These are phyloP conservation scores for Ustilago hordei DNA, from an alignment of 1,284 basidiomycete species.

Conservation along the genomic window DNA sequence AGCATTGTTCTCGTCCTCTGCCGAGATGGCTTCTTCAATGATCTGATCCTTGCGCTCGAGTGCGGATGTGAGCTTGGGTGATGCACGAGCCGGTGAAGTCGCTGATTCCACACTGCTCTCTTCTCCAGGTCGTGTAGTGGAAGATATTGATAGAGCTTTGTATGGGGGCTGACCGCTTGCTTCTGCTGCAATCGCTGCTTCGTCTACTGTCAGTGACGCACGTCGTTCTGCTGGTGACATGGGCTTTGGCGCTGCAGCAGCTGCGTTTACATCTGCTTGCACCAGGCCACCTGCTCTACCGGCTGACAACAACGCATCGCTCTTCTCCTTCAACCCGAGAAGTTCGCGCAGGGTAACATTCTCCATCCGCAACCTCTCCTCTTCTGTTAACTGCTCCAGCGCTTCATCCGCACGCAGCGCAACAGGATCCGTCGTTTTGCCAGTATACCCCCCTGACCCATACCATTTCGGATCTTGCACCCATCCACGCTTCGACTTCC, in stretches of 20 bases:
- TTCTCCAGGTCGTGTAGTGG: constrained; percentile 37
- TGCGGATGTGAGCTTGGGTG: constrained; percentile 29
- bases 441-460: constrained; percentile 64
- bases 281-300: background rate
- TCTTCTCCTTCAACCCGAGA: constrained; percentile 54
- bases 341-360: constrained; percentile 65
- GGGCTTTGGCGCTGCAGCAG: constrained; percentile 11
- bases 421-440: constrained; percentile 53
- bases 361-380: constrained; percentile 62
- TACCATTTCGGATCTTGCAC: constrained; percentile 57
- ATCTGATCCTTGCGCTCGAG: constrained; percentile 47
- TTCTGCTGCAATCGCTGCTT: constrained; percentile 49
- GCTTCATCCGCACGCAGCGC: constrained; percentile 50
- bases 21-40: constrained; percentile 52
- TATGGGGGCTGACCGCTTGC: constrained; percentile 45
- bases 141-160: constrained; percentile 39
- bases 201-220: constrained; percentile 45
- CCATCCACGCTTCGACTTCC: constrained; percentile 40
- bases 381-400: constrained; percentile 59
- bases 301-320: constrained; percentile 34
- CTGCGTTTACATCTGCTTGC: background rate
- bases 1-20: constrained; percentile 31
- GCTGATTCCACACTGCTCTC: constrained; percentile 10
- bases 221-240: constrained; percentile 33
- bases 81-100: constrained; percentile 20